Evolutionary conservation across 768 basidiomycete species (phyloP), one percentile per base, ranked within the genome.

Genomic region (Macrocybe gigantea): DNA sequence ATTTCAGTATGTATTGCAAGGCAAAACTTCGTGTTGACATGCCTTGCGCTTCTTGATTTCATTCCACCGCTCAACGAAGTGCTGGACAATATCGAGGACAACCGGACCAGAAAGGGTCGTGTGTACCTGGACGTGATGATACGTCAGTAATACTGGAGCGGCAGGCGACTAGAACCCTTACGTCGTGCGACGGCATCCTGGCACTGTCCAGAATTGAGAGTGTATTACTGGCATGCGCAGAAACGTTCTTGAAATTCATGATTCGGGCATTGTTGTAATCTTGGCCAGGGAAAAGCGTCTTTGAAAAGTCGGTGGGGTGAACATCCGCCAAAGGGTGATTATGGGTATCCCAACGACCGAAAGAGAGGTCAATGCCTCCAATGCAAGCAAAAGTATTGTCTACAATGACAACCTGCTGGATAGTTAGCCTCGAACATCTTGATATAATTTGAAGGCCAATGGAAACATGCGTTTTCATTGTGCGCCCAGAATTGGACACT

Each of bases 121-220:
- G 61, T 93, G 92, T 7, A 86, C 77, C 83, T 87, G 61, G 10
- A 43, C 15, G 15, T 9, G 14, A 30, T 39, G 42, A 48, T 11
- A 49, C 30, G 41, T 38, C 14, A 15, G 22, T 6, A 13, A 44
- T 33, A 31, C 22, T 29, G 12, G 14, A 39, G 14, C 5, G 30
- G 33, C 11, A 41, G 34, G 36, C 14, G 13, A 45, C 36, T 44
- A 29, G 5, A 32, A 45, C 37, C 66, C 85, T 50, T 48, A 90
- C 91, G 67, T 97, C 93, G 59, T 97, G 93, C 93, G 93, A 97
- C 1, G 93, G 91, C 92, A 93, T 92, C 51, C 89, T 71, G 1
- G 80, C 70, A 11, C 71, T 82, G 53, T 91, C 87, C 39, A 82
- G 60, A 41, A 82, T 75, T 30, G 82, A 83, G 10, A 92, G 61